Evolutionary conservation across 169 alveolate species (phyloP).

Genomic region (Plasmodium gonderi): DNA sequence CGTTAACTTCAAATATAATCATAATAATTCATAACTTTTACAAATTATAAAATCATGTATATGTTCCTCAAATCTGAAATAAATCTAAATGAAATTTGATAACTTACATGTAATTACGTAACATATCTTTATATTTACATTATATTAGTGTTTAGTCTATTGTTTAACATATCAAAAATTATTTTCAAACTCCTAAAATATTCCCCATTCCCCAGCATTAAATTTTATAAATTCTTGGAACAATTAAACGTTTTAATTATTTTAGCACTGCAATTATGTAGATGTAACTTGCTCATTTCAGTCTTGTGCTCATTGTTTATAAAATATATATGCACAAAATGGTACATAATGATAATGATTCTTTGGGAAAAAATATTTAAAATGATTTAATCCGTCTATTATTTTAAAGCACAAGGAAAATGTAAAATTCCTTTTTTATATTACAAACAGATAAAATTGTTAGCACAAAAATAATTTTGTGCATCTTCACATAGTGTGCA

Average conservation of each 20-base stretch:
- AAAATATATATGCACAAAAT: not conserved
- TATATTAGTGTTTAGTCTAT: not conserved
- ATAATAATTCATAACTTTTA: not conserved
- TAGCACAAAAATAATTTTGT: not conserved
- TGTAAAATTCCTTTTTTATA: not conserved
- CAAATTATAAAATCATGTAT: not conserved
- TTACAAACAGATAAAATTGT: not conserved
- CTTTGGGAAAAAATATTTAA: not conserved
- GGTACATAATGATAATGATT: not conserved
- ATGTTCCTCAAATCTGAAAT: not conserved
- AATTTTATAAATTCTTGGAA: not conserved
- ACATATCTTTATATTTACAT: not conserved
- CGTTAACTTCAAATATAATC: not conserved
- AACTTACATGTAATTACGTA: not conserved
- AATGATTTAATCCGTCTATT: not conserved
- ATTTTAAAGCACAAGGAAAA: not conserved
- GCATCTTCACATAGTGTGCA: not conserved
- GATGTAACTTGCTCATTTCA: not conserved
- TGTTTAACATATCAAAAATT: no score
- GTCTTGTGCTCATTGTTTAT: not conserved
- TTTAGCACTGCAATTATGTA: not conserved
- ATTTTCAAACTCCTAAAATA: not conserved
- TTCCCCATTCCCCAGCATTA: not conserved
- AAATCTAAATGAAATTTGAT: not conserved
- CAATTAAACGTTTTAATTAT: not conserved